Conservation (phyloP, 2,329 filamentous ascomycete genomes). For the Arthrinium phaeospermum region DNA sequence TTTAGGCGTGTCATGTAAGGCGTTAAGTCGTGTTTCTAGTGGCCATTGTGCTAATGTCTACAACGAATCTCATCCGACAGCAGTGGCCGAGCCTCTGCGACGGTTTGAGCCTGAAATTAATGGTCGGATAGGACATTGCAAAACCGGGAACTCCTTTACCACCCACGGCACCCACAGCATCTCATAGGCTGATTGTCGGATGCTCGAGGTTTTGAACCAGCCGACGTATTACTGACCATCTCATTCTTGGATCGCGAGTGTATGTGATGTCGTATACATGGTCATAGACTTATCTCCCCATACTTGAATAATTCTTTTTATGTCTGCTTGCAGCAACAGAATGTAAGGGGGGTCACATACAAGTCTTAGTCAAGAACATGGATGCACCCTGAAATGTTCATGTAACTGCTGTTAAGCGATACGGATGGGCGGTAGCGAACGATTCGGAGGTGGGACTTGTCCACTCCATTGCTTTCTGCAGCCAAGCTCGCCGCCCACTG, state of each 20-base stretch:
- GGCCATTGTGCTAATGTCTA: not conserved
- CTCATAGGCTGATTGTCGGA: not conserved
- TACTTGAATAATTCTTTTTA: not conserved
- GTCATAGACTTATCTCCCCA: not conserved
- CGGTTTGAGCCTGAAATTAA: constrained; percentile 4
- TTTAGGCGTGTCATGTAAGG: constrained; percentile 5
- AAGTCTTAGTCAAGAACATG: not conserved
- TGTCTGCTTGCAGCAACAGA: not conserved
- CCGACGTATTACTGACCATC: not conserved
- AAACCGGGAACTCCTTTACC: constrained; percentile 6
- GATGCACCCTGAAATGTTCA: not conserved
- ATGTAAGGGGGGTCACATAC: not conserved
- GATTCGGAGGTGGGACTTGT: not conserved
- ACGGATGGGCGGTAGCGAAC: constrained; percentile 24
- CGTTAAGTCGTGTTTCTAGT: not conserved
- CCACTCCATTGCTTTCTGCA: constrained; percentile 1
- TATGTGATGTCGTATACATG: not conserved
- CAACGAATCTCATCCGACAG: not conserved
- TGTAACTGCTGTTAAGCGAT: constrained; percentile 18
- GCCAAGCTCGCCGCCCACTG: constrained; percentile 17
- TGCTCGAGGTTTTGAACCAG: not conserved
- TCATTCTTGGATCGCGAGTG: too few relatives aligned
- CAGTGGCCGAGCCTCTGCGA: constrained; percentile 4
- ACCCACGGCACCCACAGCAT: not conserved
- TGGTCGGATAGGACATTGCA: constrained; percentile 5